Base-by-base conservation (phyloP, 495 filamentous ascomycete species). In the Aspergillus indologenus region DNA sequence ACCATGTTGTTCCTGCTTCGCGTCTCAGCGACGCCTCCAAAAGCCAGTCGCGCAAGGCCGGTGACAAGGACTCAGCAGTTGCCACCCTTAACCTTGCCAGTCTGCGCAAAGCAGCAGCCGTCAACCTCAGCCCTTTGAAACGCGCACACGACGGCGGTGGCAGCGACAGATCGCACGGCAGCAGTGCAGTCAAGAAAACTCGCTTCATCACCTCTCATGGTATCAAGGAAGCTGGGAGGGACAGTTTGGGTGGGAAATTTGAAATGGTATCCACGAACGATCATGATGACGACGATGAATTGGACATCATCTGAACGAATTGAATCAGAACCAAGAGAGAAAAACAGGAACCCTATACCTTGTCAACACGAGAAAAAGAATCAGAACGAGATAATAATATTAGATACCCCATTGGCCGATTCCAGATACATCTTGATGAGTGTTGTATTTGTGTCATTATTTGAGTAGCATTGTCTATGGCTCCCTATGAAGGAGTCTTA, bases 131-230 rank as follows among this genome's bases (percentile, higher is more conserved):
- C 58, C 90, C 91, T 9, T 78, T 86, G 57, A 95, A 92, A 69
- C 69, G 75, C 23, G 71, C 69, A 9, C 62, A 71, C 54, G 68
- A 68, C 14, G 70, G 66, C 23, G 66, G n/a, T n/a, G n/a, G 71
- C 54, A 72, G 68, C 23, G 66, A 71, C 54, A 72, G 68, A 46
- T 68, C 69, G 20, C 71, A 68, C 57, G 70, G 68, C 63, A 73
- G 67, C 63, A 73, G 67, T 22, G 68, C 67, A 4, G 71, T 77
- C 14, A 93, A 94, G 72, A 94, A 92, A 77, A 94, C 90, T 15
- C 77, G 90, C 18, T 94, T 95, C 65, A 82, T 91, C 43, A 92
- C 86, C 29, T 81, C 84, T 23, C 88, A 86, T 68, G 89, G 89
- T 0, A 90, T 90, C 57, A 82, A 83, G 64, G 88, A 90, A 68